A percentile compares a stretch with the other conserved stretches of the same genome.
Conservation (phyloP, 2,329 filamentous ascomycete genomes). For the Neofusicoccum laricinum region DNA sequence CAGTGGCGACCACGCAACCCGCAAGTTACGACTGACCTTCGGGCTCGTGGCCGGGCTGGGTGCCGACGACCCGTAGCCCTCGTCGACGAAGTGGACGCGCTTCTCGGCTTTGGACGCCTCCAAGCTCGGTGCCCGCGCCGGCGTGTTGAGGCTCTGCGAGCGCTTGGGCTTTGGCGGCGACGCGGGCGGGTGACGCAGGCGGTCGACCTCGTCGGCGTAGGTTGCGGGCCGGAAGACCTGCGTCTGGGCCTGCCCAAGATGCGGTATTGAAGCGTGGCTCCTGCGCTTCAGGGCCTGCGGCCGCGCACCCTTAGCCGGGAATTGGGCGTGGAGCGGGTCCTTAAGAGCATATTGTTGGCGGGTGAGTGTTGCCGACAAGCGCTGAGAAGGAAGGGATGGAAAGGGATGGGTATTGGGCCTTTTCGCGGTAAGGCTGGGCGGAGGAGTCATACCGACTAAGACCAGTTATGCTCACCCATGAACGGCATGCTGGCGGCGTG, state of each 20-base stretch:
- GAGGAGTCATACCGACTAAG: constrained; percentile 12
- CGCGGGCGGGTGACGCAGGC: not conserved
- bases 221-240: not conserved
- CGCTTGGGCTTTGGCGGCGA: not conserved
- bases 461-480: constrained; percentile 1
- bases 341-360: constrained; percentile 12
- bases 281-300: not conserved
- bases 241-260: not conserved
- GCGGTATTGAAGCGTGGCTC: not conserved
- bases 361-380: constrained; percentile 12
- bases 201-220: not conserved
- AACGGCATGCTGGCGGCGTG: not conserved
- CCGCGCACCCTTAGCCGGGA: not conserved
- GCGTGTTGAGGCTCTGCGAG: not conserved
- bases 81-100: constrained; percentile 14
- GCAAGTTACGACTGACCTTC: constrained; percentile 3
- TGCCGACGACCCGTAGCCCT: constrained; percentile 12
- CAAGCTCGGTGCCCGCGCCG: too few species aligned
- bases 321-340: not conserved
- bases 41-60: constrained; percentile 6
- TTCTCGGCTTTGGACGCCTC: not conserved
- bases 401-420: not conserved
- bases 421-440: not conserved
- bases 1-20: not conserved
- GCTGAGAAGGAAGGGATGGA: not conserved